These are phyloP conservation scores for Dactylorhiza incarnata DNA, from an alignment of 106 monocot species.

Conservation along the genomic window DNA sequence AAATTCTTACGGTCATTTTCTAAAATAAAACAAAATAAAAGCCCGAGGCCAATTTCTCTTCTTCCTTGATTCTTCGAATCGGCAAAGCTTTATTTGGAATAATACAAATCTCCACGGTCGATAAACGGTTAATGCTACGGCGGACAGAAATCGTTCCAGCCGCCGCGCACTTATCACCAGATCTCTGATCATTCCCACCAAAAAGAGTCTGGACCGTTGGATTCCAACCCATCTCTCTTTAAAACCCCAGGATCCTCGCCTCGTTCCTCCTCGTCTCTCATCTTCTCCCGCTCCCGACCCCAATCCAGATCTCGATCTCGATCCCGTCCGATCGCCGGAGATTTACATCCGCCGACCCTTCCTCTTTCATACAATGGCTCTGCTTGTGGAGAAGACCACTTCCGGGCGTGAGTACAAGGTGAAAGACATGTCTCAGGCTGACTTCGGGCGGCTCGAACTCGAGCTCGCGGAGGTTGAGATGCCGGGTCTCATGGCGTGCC, in stretches of 20 bases:
- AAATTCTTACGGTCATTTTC: too few relatives aligned
- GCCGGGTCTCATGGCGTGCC: constrained; percentile 71
- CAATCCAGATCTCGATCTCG: not conserved
- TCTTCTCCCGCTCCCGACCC: not conserved
- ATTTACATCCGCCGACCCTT: not conserved
- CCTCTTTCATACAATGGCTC: constrained; percentile 17
- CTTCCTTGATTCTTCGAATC: too few relatives aligned
- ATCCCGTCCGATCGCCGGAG: not conserved
- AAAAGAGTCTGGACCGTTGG: not conserved
- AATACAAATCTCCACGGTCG: too few relatives aligned
- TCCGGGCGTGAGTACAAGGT: constrained; percentile 72
- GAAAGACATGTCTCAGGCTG: constrained; percentile 74
- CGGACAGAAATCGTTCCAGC: too few relatives aligned
- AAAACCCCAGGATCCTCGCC: not conserved
- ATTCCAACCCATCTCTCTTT: not conserved
- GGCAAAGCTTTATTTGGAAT: too few relatives aligned
- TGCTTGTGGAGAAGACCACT: constrained; percentile 58
- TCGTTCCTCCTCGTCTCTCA: not conserved
- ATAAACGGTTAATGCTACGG: too few relatives aligned
- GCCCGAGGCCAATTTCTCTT: too few relatives aligned
- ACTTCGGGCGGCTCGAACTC: constrained; percentile 72
- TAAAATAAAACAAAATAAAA: too few relatives aligned
- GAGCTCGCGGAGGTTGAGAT: constrained; percentile 83
- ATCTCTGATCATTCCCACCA: not conserved
- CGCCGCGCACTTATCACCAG: not conserved